Conservation (phyloP, 2,329 filamentous ascomycete species). For the Zymoseptoria crescenta region DNA sequence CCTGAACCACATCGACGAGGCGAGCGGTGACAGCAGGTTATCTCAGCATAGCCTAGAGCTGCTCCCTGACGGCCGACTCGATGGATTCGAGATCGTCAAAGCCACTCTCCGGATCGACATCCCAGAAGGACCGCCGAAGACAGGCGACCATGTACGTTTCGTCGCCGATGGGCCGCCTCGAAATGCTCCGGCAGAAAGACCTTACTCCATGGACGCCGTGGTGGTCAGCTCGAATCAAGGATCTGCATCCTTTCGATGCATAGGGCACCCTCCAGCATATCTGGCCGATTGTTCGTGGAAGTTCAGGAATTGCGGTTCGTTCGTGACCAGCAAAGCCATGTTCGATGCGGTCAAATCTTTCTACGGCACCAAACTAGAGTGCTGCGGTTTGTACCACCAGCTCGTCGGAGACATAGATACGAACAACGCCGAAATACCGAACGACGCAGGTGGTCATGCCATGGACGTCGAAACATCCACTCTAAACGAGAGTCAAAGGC, state of each 20-base stretch:
- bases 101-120: conserved; percentile 1
- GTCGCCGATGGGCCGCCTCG: not conserved
- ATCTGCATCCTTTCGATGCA: not conserved
- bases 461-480: conserved; percentile 22
- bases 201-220: not conserved
- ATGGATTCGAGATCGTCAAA: conserved; percentile 1
- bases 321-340: conserved; percentile 2
- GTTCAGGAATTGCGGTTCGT: not conserved
- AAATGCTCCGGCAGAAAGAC: not conserved
- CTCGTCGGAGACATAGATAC: not conserved
- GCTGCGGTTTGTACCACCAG: not conserved
- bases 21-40: not conserved
- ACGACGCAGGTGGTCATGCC: not conserved
- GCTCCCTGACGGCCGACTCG: not conserved
- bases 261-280: not conserved
- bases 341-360: conserved; percentile 1
- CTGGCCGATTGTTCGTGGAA: conserved; percentile 1
- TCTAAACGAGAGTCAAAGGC: conserved; percentile 48
- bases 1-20: conserved; percentile 3
- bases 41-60: not conserved
- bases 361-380: not conserved
- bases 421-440: not conserved
- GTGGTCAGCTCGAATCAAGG: not conserved
- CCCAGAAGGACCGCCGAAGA: not conserved
- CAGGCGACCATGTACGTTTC: not conserved